Conservation (phyloP, 2,329 filamentous ascomycete genomes). For the Myriosclerotinia duriaeana region DNA sequence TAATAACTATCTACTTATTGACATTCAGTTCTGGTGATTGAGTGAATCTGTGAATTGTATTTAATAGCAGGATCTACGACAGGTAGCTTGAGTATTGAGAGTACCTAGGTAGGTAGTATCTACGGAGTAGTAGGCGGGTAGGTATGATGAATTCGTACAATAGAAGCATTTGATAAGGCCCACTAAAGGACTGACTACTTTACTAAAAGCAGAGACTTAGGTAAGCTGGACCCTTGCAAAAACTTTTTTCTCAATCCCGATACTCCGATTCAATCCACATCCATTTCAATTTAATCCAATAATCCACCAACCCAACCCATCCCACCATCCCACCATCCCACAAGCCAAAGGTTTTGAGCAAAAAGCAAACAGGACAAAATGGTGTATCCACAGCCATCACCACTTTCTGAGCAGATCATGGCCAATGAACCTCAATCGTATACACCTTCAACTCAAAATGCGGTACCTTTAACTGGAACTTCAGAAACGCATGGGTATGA, state of each 20-base stretch:
- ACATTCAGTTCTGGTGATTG: background rate
- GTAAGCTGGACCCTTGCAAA: background rate
- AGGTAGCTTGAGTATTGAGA: no score
- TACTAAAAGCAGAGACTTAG: background rate
- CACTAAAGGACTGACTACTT: conserved; percentile 10
- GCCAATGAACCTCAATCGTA: conserved; percentile 15
- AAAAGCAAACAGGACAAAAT: conserved; percentile 21
- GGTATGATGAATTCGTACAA: conserved; percentile 5
- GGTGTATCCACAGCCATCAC: conserved; percentile 7
- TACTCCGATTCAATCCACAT: conserved; percentile 8
- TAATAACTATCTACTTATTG: background rate
- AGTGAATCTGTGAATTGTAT: background rate
- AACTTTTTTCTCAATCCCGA: background rate
- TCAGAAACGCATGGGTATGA: conserved; percentile 19
- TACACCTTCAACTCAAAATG: conserved; percentile 10
- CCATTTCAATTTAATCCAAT: no score
- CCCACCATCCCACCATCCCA: conserved; percentile 22
- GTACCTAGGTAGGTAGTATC: background rate
- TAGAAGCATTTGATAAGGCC: background rate
- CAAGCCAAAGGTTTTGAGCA: conserved; percentile 17
- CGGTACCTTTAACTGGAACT: background rate
- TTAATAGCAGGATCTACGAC: no score
- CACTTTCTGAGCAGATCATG: conserved; percentile 6
- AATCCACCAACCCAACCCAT: background rate
- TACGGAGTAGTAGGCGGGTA: no score